A percentile compares a stretch with the other conserved stretches of the same genome.
Conservation (phyloP, 2,329 filamentous ascomycete genomes). For the Microcyclosporella mali region DNA sequence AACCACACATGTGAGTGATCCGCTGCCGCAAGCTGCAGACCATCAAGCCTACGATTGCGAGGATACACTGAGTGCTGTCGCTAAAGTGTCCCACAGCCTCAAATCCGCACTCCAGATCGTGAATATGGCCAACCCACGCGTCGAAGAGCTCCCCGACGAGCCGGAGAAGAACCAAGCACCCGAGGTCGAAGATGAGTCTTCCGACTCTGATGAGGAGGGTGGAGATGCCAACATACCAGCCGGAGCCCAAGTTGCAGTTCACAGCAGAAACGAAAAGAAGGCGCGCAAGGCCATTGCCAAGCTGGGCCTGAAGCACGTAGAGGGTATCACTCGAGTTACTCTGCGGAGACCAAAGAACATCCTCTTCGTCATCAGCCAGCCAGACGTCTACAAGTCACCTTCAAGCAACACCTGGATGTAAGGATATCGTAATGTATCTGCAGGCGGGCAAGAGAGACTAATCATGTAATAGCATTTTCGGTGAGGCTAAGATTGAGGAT, state of each 20-base stretch:
- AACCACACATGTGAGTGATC: constrained; percentile 3
- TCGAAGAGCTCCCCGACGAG: constrained; percentile 94
- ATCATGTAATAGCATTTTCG: constrained; percentile 69
- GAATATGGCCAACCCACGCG: constrained; percentile 93
- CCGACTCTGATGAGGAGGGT: constrained; percentile 64
- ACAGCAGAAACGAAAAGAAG: constrained; percentile 99
- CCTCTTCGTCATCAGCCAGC: constrained; percentile 99
- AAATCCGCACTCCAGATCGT: constrained; percentile 24
- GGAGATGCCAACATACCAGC: constrained; percentile 71
- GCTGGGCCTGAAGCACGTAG: constrained; percentile 91
- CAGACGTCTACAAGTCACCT: constrained; percentile 98
- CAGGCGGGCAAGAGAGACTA: not conserved
- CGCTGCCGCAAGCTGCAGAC: not conserved
- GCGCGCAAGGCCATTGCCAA: constrained; percentile 98
- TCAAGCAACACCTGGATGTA: constrained; percentile 99
- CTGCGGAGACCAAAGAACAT: constrained; percentile 99
- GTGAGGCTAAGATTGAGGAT: constrained; percentile 99
- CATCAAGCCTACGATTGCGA: not conserved
- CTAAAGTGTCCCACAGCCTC: not conserved
- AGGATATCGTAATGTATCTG: constrained; percentile 36
- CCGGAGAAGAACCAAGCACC: constrained; percentile 53
- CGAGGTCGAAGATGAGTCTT: constrained; percentile 65
- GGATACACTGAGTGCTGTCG: not conserved
- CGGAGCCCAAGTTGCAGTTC: constrained; percentile 82
- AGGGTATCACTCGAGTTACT: constrained; percentile 96